These are phyloP conservation scores for Candida mesenterica DNA, from an alignment of 1,139 yeast genomes.

Conservation along the genomic window DNA sequence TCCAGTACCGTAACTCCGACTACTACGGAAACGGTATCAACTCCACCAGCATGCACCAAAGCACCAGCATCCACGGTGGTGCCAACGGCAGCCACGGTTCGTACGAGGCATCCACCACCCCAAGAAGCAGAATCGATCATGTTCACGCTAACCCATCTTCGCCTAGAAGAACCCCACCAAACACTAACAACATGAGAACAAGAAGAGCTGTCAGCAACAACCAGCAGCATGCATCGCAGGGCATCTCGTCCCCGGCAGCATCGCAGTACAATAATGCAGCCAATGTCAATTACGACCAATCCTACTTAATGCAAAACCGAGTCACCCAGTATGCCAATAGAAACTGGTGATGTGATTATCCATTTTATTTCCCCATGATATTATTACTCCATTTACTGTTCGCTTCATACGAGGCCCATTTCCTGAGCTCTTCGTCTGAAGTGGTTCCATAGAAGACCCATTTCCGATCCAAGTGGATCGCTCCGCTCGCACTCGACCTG, in stretches of 20 bases:
- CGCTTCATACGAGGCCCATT: no score
- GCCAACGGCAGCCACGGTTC: not conserved
- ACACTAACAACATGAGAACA: conserved; percentile 9
- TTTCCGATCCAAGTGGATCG: no score
- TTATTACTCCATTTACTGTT: no score
- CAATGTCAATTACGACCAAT: conserved; percentile 12
- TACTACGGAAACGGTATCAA: conserved; percentile 6
- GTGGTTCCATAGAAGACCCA: no score
- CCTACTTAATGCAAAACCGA: conserved; percentile 14
- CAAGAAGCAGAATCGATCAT: conserved; percentile 18
- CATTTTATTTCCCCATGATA: no score
- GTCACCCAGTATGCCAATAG: conserved; percentile 14
- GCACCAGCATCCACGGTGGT: not conserved
- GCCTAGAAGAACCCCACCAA: conserved; percentile 18
- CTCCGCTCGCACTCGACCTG: no score
- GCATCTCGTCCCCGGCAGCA: conserved; percentile 2
- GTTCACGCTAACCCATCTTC: conserved; percentile 13
- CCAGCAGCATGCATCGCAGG: no score
- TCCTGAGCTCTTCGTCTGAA: no score
- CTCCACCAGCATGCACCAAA: not conserved
- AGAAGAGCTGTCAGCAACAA: conserved; percentile 13
- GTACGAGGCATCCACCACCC: conserved; percentile 12
- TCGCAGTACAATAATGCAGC: conserved; percentile 10
- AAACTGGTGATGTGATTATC: conserved; percentile 16
- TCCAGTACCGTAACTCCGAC: conserved; percentile 13